phyloP scores from a whole-genome alignment of 1,139 yeast species.

The Lipomyces yarrowii region DNA sequence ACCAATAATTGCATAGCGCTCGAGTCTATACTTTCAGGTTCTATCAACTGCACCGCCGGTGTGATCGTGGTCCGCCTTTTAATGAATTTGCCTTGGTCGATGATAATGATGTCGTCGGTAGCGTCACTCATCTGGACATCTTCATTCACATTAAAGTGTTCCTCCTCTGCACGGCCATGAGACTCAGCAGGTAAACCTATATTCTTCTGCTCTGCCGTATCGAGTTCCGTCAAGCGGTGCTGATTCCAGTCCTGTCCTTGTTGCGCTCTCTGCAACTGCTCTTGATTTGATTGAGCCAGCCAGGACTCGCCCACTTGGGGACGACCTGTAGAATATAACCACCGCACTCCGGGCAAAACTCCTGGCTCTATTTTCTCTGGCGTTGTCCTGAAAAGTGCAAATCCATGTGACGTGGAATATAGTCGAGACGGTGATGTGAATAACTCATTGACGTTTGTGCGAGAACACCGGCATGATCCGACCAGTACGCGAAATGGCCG shows the following conservation, averaged over 20 bases:
- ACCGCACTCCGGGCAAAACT: background rate
- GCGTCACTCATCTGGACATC: conserved; percentile 1
- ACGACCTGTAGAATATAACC: background rate
- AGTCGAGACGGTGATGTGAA: background rate
- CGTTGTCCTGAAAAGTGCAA: background rate
- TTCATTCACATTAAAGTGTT: background rate
- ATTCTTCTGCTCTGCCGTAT: background rate
- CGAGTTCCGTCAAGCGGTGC: background rate
- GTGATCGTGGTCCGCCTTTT: background rate
- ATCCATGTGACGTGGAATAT: background rate
- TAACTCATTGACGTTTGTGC: background rate
- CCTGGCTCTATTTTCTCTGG: background rate
- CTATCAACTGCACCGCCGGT: background rate
- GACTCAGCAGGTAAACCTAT: background rate
- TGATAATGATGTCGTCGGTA: conserved; percentile 1
- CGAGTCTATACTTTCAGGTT: background rate
- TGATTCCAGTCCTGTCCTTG: background rate
- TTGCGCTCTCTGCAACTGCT: background rate
- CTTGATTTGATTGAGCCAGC: background rate
- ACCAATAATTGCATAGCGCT: background rate
- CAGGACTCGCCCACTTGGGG: background rate
- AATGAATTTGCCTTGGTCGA: background rate
- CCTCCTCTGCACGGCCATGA: background rate
- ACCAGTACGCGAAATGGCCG: background rate
- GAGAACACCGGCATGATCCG: background rate